Base-by-base conservation (phyloP, 345 rosid genomes). In the Arabis alpina region DNA sequence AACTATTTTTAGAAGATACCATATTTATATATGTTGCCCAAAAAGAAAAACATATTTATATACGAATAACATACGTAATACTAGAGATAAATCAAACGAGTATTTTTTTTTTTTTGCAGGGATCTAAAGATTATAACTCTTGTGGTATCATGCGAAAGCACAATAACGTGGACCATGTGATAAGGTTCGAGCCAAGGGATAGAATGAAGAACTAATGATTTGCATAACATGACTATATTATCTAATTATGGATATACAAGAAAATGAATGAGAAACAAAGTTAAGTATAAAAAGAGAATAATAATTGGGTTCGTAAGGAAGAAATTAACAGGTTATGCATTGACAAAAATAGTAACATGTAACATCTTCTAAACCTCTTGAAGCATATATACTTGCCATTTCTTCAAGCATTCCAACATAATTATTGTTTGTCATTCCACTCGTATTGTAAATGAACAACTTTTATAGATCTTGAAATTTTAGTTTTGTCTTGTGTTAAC, bases 121-220 rank as follows among this genome's bases (percentile, higher is more conserved):
- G 50, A 54, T 16, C 59, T 42, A 11, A 16, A 19, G 23, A 43
- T 30, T 41, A 30, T 60, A 59, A 60, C 68, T 24, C 55, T 57
- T 57, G 37, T 16, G 71, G 60, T 27, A 73, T n/a, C n/a, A n/a
- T 50, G 48, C 9, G 66, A 57, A 57, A 23, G 53, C 36, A 30
- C 61, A 43, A 40, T 65, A 65, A 73, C 77, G 53, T 65, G 77
- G 66, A 65, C 66, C 77, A 73, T 73, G 72, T 73, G 77, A 65
- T 5, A 8, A 9, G 56, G n/a, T 39, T 73, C 47, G 40, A 73
- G 27, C 40, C 10, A 56, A 48, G 45, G 64, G 50, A 57, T 37
- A 27, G 37, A 57, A 41, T 7, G 66, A 57, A 65, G 15, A 56
- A 56, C 60, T 48, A 10, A 64, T 73, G 32, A 64, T 56, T 48